phyloP scores from a whole-genome alignment of 2,329 filamentous ascomycete species.

The Paecilomyces formosus region DNA sequence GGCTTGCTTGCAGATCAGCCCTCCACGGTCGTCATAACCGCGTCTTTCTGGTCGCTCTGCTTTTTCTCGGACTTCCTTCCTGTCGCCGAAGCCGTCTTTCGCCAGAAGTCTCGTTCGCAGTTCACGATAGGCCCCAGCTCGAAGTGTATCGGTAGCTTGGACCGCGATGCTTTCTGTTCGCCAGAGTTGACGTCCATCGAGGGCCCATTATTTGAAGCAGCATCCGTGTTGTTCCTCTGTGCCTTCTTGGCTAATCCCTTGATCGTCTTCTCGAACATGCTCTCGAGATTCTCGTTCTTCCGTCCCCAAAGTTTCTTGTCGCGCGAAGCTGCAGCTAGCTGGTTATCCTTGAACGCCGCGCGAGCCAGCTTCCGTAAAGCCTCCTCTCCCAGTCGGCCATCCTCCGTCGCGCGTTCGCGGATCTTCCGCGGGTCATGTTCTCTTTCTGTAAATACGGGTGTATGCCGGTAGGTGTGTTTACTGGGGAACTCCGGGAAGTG shows the following conservation, averaged over 20 bases:
- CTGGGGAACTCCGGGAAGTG: conserved; percentile 58
- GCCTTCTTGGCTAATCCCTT: conserved; percentile 40
- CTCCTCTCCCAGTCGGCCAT: conserved; percentile 58
- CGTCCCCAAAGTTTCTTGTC: conserved; percentile 34
- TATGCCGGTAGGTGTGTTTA: conserved; percentile 56
- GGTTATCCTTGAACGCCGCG: conserved; percentile 36
- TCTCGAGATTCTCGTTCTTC: conserved; percentile 36
- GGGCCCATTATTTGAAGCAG: conserved; percentile 15
- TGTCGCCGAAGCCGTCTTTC: conserved; percentile 34
- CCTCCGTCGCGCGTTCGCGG: conserved; percentile 56
- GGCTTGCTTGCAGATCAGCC: conserved; percentile 1
- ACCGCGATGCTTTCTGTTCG: conserved; percentile 15
- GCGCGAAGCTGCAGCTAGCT: conserved; percentile 32
- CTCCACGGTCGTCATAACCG: conserved; percentile 13
- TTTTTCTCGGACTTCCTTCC: conserved; percentile 25
- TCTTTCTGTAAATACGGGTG: conserved; percentile 51
- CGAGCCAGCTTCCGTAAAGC: conserved; percentile 55
- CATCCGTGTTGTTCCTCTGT: conserved; percentile 20
- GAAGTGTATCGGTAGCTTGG: conserved; percentile 23
- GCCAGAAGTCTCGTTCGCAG: conserved; percentile 53
- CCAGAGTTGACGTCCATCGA: conserved; percentile 24
- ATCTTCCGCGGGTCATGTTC: conserved; percentile 54
- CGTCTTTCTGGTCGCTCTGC: conserved; percentile 13
- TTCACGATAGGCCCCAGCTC: conserved; percentile 50
- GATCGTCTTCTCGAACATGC: conserved; percentile 51